Evolutionary conservation across 164 flowering plant species (phyloP).

Genomic region (Buxus sempervirens): DNA sequence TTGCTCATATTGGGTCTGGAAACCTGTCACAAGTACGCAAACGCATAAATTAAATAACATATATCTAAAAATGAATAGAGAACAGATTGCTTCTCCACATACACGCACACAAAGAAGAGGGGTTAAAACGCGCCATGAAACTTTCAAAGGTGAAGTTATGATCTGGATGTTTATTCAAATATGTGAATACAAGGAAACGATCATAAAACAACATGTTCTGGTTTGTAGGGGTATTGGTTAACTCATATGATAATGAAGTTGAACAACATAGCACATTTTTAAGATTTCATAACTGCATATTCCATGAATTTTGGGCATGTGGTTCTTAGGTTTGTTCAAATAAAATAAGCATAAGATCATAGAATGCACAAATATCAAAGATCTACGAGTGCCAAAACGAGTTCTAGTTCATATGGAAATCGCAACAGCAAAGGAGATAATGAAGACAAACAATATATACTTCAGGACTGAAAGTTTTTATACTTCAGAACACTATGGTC

Average conservation of each 20-base stretch:
- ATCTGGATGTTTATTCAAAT: background rate
- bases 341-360: background rate
- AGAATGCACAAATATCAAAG: background rate
- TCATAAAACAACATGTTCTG: background rate
- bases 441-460: background rate
- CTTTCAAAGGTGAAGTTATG: background rate
- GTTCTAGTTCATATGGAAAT: background rate
- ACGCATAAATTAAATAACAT: no score
- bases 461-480: background rate
- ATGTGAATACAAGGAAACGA: background rate
- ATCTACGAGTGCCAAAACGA: background rate
- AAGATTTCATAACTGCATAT: no score
- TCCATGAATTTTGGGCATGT: no score
- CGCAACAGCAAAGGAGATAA: background rate
- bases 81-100: background rate
- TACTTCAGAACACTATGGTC: no score
- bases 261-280: no score
- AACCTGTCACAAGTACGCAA: constrained; percentile 41
- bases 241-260: no score
- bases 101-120: background rate
- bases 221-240: no score
- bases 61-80: no score
- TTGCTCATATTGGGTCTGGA: constrained; percentile 60
- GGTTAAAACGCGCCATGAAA: background rate
- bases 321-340: no score